phyloP scores from a whole-genome alignment of 1,139 yeast species.

The Protomyces macrosporus region DNA sequence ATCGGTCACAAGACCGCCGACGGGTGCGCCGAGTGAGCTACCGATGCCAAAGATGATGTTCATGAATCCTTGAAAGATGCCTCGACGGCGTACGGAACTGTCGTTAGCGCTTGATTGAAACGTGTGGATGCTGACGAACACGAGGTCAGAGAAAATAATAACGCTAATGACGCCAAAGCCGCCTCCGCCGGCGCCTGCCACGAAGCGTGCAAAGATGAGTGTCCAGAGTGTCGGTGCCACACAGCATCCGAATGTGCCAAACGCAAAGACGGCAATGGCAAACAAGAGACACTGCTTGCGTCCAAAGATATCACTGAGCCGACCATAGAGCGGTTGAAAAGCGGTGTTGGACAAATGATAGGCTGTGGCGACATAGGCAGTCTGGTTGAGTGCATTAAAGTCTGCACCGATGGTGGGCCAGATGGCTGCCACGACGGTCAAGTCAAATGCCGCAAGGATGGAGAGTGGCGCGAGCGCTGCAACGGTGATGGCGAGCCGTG shows the following conservation, averaged over 20 bases:
- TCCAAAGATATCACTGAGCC: conserved; percentile 51
- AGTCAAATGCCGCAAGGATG: conserved; percentile 57
- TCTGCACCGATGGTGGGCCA: conserved; percentile 61
- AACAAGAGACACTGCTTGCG: conserved; percentile 44
- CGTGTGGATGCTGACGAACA: conserved; percentile 38
- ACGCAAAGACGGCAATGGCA: conserved; percentile 47
- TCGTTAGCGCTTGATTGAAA: too few species aligned
- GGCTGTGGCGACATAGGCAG: conserved; percentile 59
- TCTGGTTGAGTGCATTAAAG: conserved; percentile 49
- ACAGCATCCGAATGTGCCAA: conserved; percentile 45
- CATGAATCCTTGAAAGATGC: conserved; percentile 48
- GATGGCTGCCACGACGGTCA: conserved; percentile 61
- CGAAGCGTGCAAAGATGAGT: conserved; percentile 46
- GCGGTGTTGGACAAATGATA: conserved; percentile 58
- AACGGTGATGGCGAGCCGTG: conserved; percentile 7
- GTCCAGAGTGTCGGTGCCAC: conserved; percentile 43
- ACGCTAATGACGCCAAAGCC: conserved; percentile 47
- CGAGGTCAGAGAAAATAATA: conserved; percentile 49
- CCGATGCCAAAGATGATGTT: conserved; percentile 63
- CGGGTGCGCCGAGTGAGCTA: conserved; percentile 62
- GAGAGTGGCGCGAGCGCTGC: conserved; percentile 41
- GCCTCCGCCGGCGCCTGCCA: conserved; percentile 52
- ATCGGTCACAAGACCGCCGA: conserved; percentile 68
- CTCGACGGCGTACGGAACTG: conserved; percentile 41
- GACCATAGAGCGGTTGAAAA: conserved; percentile 64